Conservation (phyloP, 768 basidiomycete species). For the Clathrus columnatus region DNA sequence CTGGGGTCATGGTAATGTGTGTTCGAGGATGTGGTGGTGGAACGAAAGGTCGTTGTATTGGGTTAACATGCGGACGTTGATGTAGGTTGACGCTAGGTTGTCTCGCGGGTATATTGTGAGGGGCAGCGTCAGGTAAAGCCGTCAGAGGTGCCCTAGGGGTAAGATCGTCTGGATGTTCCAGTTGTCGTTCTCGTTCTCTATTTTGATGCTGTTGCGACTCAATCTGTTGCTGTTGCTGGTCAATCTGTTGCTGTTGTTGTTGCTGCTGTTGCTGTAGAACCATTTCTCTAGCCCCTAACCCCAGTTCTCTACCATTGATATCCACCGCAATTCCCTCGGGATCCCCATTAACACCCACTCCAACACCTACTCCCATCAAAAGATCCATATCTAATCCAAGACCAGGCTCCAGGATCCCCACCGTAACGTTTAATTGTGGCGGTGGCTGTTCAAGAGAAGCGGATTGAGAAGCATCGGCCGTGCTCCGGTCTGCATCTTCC, state of each 20-base stretch:
- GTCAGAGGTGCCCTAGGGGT: not conserved
- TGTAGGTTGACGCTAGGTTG: not conserved
- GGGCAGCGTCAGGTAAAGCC: not conserved
- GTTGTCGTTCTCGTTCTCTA: constrained; percentile 7
- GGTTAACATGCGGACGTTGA: not conserved
- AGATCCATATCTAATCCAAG: constrained; percentile 16
- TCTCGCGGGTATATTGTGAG: not conserved
- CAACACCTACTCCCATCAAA: constrained; percentile 12
- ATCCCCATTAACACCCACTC: not conserved
- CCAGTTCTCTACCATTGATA: constrained; percentile 3
- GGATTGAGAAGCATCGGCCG: constrained; percentile 1
- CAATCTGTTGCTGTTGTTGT: constrained; percentile 25
- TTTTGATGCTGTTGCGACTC: not conserved
- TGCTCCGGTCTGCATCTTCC: constrained; percentile 18
- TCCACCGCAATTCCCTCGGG: not conserved
- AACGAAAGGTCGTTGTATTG: not conserved
- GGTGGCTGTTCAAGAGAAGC: constrained; percentile 8
- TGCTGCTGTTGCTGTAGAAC: constrained; percentile 20
- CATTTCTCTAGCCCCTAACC: not conserved
- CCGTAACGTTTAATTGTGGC: constrained; percentile 6
- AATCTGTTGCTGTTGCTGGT: constrained; percentile 29
- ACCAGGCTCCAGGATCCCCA: constrained; percentile 5
- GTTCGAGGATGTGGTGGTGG: not conserved
- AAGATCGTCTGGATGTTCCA: not conserved
- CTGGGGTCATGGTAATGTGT: not conserved